Evolutionary conservation across 352 stramenopile species (phyloP).

Genomic region (Poterioochromonas sp.): DNA sequence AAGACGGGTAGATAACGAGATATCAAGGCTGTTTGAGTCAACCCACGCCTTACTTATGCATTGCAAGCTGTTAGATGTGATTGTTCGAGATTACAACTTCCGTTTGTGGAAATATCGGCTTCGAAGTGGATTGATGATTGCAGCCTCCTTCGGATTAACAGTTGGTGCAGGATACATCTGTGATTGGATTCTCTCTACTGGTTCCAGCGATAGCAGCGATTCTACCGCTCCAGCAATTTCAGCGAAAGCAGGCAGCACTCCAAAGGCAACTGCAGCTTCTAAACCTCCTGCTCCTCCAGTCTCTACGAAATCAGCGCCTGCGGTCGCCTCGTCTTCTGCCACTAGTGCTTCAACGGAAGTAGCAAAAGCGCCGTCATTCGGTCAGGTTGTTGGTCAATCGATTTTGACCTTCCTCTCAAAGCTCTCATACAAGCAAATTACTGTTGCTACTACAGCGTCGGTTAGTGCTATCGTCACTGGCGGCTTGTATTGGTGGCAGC

Average conservation of each 20-base stretch:
- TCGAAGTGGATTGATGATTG: neutral
- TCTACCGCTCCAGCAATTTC: neutral
- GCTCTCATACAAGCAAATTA: no score
- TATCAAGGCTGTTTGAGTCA: slow-evolving; percentile 74
- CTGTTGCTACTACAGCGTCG: slow-evolving; percentile 63
- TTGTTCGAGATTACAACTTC: neutral
- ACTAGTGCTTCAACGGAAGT: no score
- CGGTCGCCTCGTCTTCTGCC: no score
- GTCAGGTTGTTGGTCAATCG: no score
- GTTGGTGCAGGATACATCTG: neutral
- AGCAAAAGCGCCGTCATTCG: no score
- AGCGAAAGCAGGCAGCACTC: neutral
- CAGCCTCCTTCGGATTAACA: neutral
- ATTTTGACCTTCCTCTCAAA: no score
- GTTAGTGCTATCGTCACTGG: slow-evolving; percentile 56
- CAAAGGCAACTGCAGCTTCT: no score
- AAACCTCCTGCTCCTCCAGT: neutral
- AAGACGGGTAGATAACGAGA: slow-evolving; percentile 95
- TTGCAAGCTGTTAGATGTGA: neutral
- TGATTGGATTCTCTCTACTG: neutral
- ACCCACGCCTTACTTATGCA: neutral
- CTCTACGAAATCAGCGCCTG: neutral
- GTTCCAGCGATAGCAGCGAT: neutral
- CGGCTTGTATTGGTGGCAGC: slow-evolving; percentile 76
- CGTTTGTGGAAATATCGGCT: neutral